A percentile compares a stretch with the other conserved stretches of the same genome.
Evolutionary conservation across 495 filamentous ascomycete species (phyloP).

Genomic region (Glarea lozoyensis): DNA sequence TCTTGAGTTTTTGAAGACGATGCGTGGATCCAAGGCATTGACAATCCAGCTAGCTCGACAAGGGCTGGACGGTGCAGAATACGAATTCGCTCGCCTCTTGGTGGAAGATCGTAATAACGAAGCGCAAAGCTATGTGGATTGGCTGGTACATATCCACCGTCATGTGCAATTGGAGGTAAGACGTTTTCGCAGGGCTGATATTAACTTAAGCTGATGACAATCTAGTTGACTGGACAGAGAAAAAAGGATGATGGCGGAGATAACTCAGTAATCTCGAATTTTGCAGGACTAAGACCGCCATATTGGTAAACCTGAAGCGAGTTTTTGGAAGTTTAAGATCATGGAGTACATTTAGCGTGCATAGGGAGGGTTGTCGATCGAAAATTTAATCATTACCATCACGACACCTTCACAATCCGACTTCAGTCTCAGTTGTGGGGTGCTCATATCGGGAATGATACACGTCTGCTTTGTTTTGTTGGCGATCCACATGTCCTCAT

Average conservation of each 20-base stretch:
- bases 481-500: too few relatives aligned
- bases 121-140: slow-evolving; percentile 95
- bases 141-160: slow-evolving; percentile 92
- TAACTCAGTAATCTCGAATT: slow-evolving; percentile 45
- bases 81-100: slow-evolving; percentile 84
- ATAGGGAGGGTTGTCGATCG: too few relatives aligned
- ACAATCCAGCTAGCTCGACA: slow-evolving; percentile 88
- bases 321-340: neutral
- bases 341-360: slow-evolving; percentile 9
- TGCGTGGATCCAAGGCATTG: slow-evolving; percentile 78
- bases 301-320: slow-evolving; percentile 48
- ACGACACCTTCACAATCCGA: too few relatives aligned
- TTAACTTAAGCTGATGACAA: slow-evolving; percentile 10
- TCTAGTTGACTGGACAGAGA: slow-evolving; percentile 61
- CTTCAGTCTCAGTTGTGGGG: too few relatives aligned
- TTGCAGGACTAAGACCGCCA: slow-evolving; percentile 61
- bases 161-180: slow-evolving; percentile 81
- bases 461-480: too few relatives aligned
- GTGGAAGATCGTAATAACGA: slow-evolving; percentile 97
- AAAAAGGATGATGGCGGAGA: slow-evolving; percentile 59
- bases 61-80: slow-evolving; percentile 90
- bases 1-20: slow-evolving; percentile 71
- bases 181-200: slow-evolving; percentile 21
- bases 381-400: too few relatives aligned
- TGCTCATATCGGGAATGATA: too few relatives aligned